Evolutionary conservation across 352 stramenopile species (phyloP).

Genomic region (Phytophthora lateralis): DNA sequence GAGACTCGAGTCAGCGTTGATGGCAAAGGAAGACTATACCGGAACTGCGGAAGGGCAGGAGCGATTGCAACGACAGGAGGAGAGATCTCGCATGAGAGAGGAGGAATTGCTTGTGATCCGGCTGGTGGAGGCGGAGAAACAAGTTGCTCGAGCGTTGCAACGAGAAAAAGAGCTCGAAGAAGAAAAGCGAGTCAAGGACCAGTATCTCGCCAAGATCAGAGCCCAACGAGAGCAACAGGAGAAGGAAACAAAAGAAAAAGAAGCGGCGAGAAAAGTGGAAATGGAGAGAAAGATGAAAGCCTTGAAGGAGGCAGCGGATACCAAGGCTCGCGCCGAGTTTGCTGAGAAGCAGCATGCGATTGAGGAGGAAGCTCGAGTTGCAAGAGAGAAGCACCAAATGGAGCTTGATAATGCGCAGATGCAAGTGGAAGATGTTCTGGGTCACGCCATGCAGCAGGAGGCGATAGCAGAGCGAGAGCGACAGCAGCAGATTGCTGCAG

Average conservation of each 20-base stretch:
- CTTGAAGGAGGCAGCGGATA: slow-evolving; percentile 67
- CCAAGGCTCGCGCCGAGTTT: slow-evolving; percentile 56
- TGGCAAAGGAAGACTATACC: slow-evolving; percentile 68
- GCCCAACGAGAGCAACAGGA: slow-evolving; percentile 50
- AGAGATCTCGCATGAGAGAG: slow-evolving; percentile 58
- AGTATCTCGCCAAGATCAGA: slow-evolving; percentile 60
- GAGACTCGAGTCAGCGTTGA: slow-evolving; percentile 48
- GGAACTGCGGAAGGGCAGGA: slow-evolving; percentile 56
- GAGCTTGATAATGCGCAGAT: slow-evolving; percentile 50
- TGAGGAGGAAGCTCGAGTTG: slow-evolving; percentile 39
- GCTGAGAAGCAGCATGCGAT: slow-evolving; percentile 45
- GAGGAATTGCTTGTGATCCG: slow-evolving; percentile 57
- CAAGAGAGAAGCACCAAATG: slow-evolving; percentile 37
- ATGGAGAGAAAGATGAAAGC: slow-evolving; percentile 64
- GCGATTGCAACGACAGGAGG: slow-evolving; percentile 53
- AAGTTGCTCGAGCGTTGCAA: slow-evolving; percentile 31
- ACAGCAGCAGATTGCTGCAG: slow-evolving; percentile 53
- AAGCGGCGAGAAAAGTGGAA: slow-evolving; percentile 39
- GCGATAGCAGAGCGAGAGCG: slow-evolving; percentile 45
- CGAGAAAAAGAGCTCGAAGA: slow-evolving; percentile 49
- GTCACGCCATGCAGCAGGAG: slow-evolving; percentile 38
- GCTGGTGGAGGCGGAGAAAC: slow-evolving; percentile 49
- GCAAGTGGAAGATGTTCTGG: slow-evolving; percentile 58
- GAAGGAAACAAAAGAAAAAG: slow-evolving; percentile 48
- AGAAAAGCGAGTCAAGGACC: slow-evolving; percentile 48